phyloP scores from a whole-genome alignment of 768 basidiomycete species.

The Kwoniella mangroviensis region DNA sequence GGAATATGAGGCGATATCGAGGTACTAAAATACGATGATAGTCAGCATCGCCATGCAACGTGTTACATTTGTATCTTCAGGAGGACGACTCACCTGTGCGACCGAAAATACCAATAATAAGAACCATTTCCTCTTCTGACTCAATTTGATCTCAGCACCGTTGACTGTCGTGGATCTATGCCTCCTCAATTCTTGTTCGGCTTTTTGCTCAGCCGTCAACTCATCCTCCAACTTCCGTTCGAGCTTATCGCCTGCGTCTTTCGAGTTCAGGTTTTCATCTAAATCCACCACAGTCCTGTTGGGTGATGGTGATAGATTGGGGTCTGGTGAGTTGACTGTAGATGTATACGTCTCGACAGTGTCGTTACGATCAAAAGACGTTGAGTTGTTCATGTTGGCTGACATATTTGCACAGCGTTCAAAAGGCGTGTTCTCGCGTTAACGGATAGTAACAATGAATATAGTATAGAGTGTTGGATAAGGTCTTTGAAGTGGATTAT shows the following conservation, averaged over 20 bases:
- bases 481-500: no score
- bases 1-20: slow-evolving; percentile 27
- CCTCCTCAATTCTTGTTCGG: not conserved
- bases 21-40: slow-evolving; percentile 26
- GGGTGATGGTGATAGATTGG: slow-evolving; percentile 8
- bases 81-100: slow-evolving; percentile 25
- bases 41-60: not conserved
- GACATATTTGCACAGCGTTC: no score
- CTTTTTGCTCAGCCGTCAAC: not conserved
- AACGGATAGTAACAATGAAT: no score
- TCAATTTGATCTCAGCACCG: slow-evolving; percentile 27
- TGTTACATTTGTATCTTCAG: no score
- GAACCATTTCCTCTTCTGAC: slow-evolving; percentile 25
- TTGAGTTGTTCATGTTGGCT: not conserved
- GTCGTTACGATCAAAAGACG: slow-evolving; percentile 12
- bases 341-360: slow-evolving; percentile 10
- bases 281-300: slow-evolving; percentile 16
- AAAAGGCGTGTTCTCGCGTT: no score
- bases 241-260: not conserved
- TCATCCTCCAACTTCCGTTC: slow-evolving; percentile 7
- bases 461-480: no score
- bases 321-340: slow-evolving; percentile 2
- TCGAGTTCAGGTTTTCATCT: not conserved
- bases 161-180: slow-evolving; percentile 12
- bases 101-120: slow-evolving; percentile 20